Conservation (phyloP, 2,329 filamentous ascomycete species). For the Hortaea sp. region DNA sequence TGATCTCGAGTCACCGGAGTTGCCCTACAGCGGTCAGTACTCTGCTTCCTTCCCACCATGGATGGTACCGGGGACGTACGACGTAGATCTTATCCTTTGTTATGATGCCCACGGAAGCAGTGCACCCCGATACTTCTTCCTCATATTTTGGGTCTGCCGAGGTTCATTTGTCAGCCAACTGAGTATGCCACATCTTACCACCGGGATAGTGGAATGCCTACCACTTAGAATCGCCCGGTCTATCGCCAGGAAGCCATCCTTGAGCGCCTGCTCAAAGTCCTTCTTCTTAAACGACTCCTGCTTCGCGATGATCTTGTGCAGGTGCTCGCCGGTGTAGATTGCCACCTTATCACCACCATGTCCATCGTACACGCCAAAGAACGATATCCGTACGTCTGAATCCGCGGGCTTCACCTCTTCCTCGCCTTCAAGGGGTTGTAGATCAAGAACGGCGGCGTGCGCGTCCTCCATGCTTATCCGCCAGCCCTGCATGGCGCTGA, state of each 20-base stretch:
- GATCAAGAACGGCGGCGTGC: conserved; percentile 80
- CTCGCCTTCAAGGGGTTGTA: conserved; percentile 53
- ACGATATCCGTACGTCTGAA: conserved; percentile 67
- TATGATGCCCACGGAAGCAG: conserved; percentile 81
- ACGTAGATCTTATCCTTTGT: conserved; percentile 89
- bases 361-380: conserved; percentile 96
- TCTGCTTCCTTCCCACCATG: neutral
- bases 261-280: conserved; percentile 89
- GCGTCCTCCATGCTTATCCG: conserved; percentile 99
- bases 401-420: conserved; percentile 47
- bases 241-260: conserved; percentile 93
- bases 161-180: conserved; percentile 16
- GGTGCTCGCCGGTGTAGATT: conserved; percentile 79
- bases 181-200: neutral
- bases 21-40: conserved; percentile 53
- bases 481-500: conserved; percentile 99
- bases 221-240: conserved; percentile 93
- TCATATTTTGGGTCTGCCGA: conserved; percentile 82
- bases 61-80: conserved; percentile 49
- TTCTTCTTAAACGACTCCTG: conserved; percentile 87
- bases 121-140: conserved; percentile 96
- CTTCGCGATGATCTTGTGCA: conserved; percentile 89
- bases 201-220: conserved; percentile 37
- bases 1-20: conserved; percentile 90
- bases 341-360: conserved; percentile 97